Percentiles rank a stretch among this genome's conserved stretches.
Conservation (phyloP, 2,329 filamentous ascomycete species). For the Canariomyces notabilis region DNA sequence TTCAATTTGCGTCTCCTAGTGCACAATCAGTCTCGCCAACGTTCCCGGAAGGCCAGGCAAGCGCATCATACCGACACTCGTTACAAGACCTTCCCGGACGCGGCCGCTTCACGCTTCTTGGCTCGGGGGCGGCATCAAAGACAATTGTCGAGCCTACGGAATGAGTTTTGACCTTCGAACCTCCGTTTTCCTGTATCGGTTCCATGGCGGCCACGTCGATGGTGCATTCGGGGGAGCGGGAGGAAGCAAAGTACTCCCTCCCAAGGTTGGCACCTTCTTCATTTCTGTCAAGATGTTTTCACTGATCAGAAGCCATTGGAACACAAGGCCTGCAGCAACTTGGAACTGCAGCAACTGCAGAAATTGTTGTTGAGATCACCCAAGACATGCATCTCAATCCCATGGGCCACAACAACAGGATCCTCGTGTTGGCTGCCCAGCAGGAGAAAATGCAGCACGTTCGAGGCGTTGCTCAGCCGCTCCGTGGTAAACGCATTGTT, state of each 20-base stretch:
- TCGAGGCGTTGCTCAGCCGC: too few relatives aligned
- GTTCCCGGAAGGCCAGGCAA: not conserved
- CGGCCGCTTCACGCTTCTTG: slow-evolving; percentile 45
- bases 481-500: slow-evolving; percentile 8
- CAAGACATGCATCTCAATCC: slow-evolving; percentile 5
- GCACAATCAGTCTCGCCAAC: slow-evolving; percentile 1
- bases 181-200: slow-evolving; percentile 1
- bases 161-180: not conserved
- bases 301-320: slow-evolving; percentile 3
- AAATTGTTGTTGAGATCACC: slow-evolving; percentile 2
- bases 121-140: slow-evolving; percentile 2
- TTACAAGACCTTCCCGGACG: slow-evolving; percentile 53
- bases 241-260: too few relatives aligned
- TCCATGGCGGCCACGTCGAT: not conserved
- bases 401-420: slow-evolving; percentile 9
- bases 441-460: slow-evolving; percentile 4
- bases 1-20: slow-evolving; percentile 47
- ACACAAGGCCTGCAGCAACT: not conserved
- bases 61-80: slow-evolving; percentile 39
- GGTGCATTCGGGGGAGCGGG: not conserved
- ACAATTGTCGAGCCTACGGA: slow-evolving; percentile 4
- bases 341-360: not conserved
- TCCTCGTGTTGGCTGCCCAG: slow-evolving; percentile 4
- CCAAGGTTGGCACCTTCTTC: too few relatives aligned
- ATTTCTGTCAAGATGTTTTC: too few relatives aligned